A percentile compares a stretch with the other conserved stretches of the same genome.
These are phyloP conservation scores for Pelargonium cotyledonis DNA, from an alignment of 441 rosid genomes.

Conservation along the genomic window DNA sequence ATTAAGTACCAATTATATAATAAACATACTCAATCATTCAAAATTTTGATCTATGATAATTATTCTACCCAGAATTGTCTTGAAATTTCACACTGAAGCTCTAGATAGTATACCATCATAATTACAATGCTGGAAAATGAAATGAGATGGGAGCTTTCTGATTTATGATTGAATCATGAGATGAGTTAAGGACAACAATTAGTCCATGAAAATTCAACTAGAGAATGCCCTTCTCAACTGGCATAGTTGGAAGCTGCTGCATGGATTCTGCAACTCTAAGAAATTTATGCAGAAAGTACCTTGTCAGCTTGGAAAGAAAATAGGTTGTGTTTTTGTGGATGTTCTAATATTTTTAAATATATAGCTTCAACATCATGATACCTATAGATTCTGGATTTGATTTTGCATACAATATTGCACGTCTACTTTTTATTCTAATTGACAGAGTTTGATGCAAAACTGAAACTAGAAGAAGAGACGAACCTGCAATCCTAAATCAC, in stretches of 20 bases:
- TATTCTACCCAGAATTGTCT: not conserved
- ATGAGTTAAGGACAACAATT: too few species aligned
- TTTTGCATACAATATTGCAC: not conserved
- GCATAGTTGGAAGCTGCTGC: too few species aligned
- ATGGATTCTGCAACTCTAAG: not conserved
- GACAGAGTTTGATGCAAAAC: not conserved
- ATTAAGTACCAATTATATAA: not conserved
- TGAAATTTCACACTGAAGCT: too few species aligned
- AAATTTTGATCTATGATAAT: not conserved
- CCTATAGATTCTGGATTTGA: not conserved
- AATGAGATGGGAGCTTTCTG: too few species aligned
- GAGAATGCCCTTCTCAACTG: too few species aligned
- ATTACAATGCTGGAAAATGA: too few species aligned
- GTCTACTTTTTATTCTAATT: not conserved
- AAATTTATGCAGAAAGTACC: not conserved
- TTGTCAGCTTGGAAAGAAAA: not conserved
- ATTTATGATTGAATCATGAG: too few species aligned
- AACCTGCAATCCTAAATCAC: slow-evolving; percentile 74
- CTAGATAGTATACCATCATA: too few species aligned
- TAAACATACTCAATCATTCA: not conserved
- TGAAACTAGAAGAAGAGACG: slow-evolving; percentile 12
- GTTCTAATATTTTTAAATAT: not conserved
- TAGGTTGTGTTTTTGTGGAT: not conserved
- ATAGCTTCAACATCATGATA: not conserved
- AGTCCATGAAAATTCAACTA: too few species aligned